Evolutionary conservation across 1,284 basidiomycete species (phyloP).

Genomic region (Rhodotorula sp.): DNA sequence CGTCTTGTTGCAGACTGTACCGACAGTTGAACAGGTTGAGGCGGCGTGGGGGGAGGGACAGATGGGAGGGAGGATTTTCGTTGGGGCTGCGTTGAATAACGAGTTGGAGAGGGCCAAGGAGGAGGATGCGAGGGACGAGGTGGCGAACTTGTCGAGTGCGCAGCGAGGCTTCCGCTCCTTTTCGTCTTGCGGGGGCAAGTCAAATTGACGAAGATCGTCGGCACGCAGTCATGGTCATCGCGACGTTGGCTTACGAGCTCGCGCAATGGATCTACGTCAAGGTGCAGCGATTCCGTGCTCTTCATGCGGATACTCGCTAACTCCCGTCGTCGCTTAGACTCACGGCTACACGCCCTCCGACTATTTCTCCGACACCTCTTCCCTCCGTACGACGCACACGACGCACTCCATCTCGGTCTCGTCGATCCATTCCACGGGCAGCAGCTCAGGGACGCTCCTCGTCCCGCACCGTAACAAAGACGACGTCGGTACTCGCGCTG

Average conservation of each 20-base stretch:
- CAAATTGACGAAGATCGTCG: neutral
- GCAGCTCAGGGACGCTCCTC: neutral
- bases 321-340: neutral
- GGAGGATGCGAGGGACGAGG: conserved; percentile 17
- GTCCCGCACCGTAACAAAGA: conserved; percentile 7
- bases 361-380: conserved; percentile 5
- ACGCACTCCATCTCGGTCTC: conserved; percentile 1
- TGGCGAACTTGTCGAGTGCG: conserved; percentile 31
- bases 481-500: conserved; percentile 25
- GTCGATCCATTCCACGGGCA: conserved; percentile 10
- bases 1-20: conserved; percentile 21
- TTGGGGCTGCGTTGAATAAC: conserved; percentile 10
- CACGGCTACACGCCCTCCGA: conserved; percentile 19
- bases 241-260: conserved; percentile 27
- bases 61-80: conserved; percentile 12
- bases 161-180: neutral
- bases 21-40: conserved; percentile 8
- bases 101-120: conserved; percentile 24
- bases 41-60: conserved; percentile 11
- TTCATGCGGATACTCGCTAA: neutral
- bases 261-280: conserved; percentile 34
- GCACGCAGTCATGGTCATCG: conserved; percentile 28
- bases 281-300: neutral
- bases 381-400: conserved; percentile 20
- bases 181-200: neutral